Conservation (phyloP, 2,329 filamentous ascomycete species). For the Xylaria sp. region DNA sequence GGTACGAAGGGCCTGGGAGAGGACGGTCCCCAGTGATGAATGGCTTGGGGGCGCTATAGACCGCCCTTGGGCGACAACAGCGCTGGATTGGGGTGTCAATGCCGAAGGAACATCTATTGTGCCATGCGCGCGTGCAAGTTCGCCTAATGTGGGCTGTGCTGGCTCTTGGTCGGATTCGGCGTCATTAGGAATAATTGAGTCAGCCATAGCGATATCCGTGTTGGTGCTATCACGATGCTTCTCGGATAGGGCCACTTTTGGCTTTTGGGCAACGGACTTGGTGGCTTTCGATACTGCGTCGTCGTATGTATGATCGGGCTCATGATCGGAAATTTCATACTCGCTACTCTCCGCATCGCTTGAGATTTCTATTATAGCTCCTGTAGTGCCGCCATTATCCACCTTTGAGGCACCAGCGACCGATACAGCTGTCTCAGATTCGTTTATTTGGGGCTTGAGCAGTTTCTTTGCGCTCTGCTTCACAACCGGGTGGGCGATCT, state of each 20-base stretch:
- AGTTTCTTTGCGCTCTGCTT: conserved; percentile 59
- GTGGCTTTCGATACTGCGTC: conserved; percentile 1
- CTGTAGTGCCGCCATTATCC: conserved; percentile 38
- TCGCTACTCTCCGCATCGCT: conserved; percentile 58
- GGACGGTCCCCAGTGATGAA: conserved; percentile 87
- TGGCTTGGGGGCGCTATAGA: conserved; percentile 68
- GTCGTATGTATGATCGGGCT: conserved; percentile 40
- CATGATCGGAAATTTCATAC: conserved; percentile 53
- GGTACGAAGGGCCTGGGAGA: conserved; percentile 89
- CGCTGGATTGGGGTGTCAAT: conserved; percentile 50
- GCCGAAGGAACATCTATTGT: conserved; percentile 77
- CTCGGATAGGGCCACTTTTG: conserved; percentile 28
- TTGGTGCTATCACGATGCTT: conserved; percentile 37
- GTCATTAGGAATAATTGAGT: conserved; percentile 38
- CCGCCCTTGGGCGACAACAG: conserved; percentile 52
- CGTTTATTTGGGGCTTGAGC: conserved; percentile 59
- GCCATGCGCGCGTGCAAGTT: conserved; percentile 76
- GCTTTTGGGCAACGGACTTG: conserved; percentile 12
- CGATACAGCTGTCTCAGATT: conserved; percentile 62
- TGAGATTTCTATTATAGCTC: conserved; percentile 61
- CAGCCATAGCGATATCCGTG: conserved; percentile 40
- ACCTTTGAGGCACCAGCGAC: conserved; percentile 47
- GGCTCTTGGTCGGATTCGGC: conserved; percentile 55
- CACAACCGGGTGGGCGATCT: conserved; percentile 61
- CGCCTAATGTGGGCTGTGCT: conserved; percentile 77